These are phyloP conservation scores for Syzygium aromaticum DNA, from an alignment of 345 rosid genomes.

Conservation along the genomic window DNA sequence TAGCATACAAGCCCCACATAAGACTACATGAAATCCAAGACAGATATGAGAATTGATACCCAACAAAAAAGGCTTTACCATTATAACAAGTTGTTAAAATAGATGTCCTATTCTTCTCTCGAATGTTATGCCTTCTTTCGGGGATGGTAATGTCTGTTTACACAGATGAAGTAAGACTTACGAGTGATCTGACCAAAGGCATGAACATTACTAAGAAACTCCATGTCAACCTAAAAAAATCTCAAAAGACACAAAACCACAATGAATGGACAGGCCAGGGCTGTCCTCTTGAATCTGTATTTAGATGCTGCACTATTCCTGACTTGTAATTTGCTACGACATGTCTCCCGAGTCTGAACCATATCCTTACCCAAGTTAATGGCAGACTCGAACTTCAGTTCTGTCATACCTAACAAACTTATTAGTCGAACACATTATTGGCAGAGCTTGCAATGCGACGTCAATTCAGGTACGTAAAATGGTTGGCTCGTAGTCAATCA, in stretches of 20 bases:
- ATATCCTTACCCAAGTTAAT: neutral
- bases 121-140: too few species aligned
- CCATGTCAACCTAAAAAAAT: neutral
- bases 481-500: slow-evolving; percentile 63
- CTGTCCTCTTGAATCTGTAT: neutral
- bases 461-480: slow-evolving; percentile 13
- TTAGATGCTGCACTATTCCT: neutral
- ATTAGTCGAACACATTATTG: neutral
- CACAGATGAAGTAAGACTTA: neutral
- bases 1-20: neutral
- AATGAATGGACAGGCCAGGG: neutral
- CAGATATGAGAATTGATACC: neutral
- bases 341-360: neutral
- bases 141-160: neutral
- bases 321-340: neutral
- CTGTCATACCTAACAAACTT: neutral
- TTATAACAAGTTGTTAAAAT: neutral
- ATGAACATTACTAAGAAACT: neutral
- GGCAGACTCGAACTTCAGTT: neutral
- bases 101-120: neutral
- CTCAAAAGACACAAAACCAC: neutral
- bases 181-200: neutral
- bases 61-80: neutral
- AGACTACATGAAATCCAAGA: neutral
- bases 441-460: neutral